These are phyloP conservation scores for Debaryomyces subglobosus DNA, from an alignment of 1,139 yeast species.

Conservation along the genomic window DNA sequence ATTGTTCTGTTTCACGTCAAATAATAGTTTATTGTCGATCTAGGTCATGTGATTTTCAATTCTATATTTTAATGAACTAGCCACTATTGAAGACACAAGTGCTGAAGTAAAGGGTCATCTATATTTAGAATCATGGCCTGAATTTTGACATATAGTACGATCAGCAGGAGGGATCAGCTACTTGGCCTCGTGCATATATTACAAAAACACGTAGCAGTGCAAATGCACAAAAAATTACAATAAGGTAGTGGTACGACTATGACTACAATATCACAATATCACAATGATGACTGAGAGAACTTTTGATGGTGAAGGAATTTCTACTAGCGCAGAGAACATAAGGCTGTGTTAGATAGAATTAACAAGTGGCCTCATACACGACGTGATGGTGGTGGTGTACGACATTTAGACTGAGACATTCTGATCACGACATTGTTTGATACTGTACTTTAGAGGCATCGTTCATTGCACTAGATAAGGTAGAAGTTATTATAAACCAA, in stretches of 20 bases:
- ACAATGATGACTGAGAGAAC: not conserved
- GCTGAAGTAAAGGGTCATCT: not conserved
- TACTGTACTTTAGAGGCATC: not conserved
- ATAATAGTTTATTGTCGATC: not conserved
- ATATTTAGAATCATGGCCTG: not conserved
- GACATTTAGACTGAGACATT: not conserved
- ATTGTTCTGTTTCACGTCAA: not conserved
- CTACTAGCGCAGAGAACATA: not conserved
- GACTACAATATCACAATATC: too few relatives aligned
- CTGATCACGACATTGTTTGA: not conserved
- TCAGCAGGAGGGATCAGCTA: not conserved
- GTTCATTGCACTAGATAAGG: not conserved
- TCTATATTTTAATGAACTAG: not conserved
- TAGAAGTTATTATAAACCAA: not conserved
- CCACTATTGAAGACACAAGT: not conserved
- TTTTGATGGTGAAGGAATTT: too few relatives aligned
- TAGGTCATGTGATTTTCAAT: not conserved
- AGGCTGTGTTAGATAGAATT: not conserved
- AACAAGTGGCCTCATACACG: not conserved
- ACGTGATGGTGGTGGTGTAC: not conserved
- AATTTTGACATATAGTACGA: not conserved
- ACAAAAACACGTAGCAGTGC: not conserved
- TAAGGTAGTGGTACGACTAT: not conserved
- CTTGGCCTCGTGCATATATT: not conserved
- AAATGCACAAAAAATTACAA: not conserved